Base-by-base conservation (phyloP, 106 monocot genomes). In the Vanilla planifolia region DNA sequence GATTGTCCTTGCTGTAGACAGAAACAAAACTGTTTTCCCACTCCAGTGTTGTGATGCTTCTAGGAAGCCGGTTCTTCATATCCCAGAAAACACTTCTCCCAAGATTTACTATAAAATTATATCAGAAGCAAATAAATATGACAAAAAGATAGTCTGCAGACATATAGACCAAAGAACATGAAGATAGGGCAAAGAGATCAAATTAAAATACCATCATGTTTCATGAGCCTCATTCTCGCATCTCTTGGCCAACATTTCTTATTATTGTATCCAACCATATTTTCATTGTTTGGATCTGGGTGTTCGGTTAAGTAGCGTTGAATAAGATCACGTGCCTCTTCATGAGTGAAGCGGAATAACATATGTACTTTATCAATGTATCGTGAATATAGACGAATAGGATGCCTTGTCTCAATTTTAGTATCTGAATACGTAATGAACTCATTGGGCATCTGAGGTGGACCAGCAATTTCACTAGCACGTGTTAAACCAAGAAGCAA, bases 51-150 rank as follows among this genome's bases (percentile, higher is more conserved):
- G 96, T 98, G 65, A 98, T 98, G 68, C 96, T 98, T 48, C 96
- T 73, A 60, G 96, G 96, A 59, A 98, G 85, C 7, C 96, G 76
- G 47, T 98, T 98, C 67, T 85, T 98, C 96, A 98, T 98, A 64
- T 98, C 96, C 96, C 96, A 98, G 48, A 98, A 98, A 19, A 92
- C 96, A 82, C 96, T 98, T 81, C 96, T 73, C 47, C 96, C 96
- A 77, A 98, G 96, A 57, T 98, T 98, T 10, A 98, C 94, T 94
- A 77, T 45, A 67, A 32, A 8, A 4, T 2, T 42, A 28, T 48
- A 26, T 15, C 42, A 67, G 13, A 47, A 13, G 25, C 69, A 48
- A 41, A 5, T 58, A 32, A 8, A 69, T 5, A 26, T 13, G 1
- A 24, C 37, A 15, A 43, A 23, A 51, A 26, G 16, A 55, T 44